Conservation (phyloP, 176 grass and related monocot species). For the bread wheat (Triticum aestivum) region IWGSC_CS_RefSeq_v2.1 NC_057799.1:548990572-548991071, state of each 20-base stretch:
- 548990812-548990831: constrained; percentile 71
- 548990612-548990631: constrained; percentile 99
- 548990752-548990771: background rate
- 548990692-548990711: constrained; percentile 78
- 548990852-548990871: constrained; percentile 51
- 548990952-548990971: constrained; percentile 26
- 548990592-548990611: constrained; percentile 99
- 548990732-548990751: too few relatives aligned
- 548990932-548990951: constrained; percentile 33
- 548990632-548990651: constrained; percentile 98
- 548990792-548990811: background rate
- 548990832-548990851: constrained; percentile 67
- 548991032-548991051: constrained; percentile 74
- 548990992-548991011: constrained; percentile 51
- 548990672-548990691: constrained; percentile 77
- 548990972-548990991: constrained; percentile 26
- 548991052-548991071: constrained; percentile 63
- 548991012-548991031: constrained; percentile 65
- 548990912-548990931: constrained; percentile 32
- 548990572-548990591: constrained; percentile 95
- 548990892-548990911: constrained; percentile 33
- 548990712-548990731: constrained; percentile 26
- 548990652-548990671: constrained; percentile 72
- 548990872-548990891: background rate
- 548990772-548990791: background rate